Conservation (phyloP, 2,329 filamentous ascomycete genomes). For the Trichoderma hamatum region DNA sequence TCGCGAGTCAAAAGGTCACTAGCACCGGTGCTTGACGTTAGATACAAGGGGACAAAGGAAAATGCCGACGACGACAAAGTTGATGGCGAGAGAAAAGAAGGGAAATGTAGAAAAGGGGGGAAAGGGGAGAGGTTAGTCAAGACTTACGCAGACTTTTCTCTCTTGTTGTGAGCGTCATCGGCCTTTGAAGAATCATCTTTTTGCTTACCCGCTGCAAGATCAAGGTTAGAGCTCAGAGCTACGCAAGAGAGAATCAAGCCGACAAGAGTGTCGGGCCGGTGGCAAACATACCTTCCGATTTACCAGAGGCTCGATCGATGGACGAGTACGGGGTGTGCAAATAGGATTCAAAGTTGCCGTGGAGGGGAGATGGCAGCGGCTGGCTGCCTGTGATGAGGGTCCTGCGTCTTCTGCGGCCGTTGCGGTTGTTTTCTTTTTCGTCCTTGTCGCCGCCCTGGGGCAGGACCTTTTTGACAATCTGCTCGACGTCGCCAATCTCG, state of each 20-base stretch:
- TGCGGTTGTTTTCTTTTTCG: slow-evolving; percentile 87
- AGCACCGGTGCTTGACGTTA: neutral
- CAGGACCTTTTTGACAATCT: slow-evolving; percentile 95
- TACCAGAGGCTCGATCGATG: slow-evolving; percentile 39
- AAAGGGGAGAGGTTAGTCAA: neutral
- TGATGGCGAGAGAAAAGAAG: neutral
- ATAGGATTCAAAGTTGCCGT: slow-evolving; percentile 81
- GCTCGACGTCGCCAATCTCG: slow-evolving; percentile 97
- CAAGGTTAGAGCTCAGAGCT: neutral
- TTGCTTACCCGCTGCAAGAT: slow-evolving; percentile 39
- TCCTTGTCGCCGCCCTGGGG: slow-evolving; percentile 76
- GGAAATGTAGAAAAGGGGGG: neutral
- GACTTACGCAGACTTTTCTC: slow-evolving; percentile 91
- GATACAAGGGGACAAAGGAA: neutral
- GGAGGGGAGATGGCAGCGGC: slow-evolving; percentile 90
- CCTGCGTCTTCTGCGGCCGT: slow-evolving; percentile 83
- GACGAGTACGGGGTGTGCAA: slow-evolving; percentile 60
- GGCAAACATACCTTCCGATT: slow-evolving; percentile 71
- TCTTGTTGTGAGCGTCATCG: slow-evolving; percentile 73
- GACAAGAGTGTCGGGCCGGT: too few relatives aligned
- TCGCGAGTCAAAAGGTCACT: slow-evolving; percentile 90
- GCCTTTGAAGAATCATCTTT: slow-evolving; percentile 54
- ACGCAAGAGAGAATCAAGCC: neutral
- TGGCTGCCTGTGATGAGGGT: slow-evolving; percentile 97
- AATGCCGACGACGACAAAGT: neutral